phyloP scores from a whole-genome alignment of 768 basidiomycete genomes.

The Cantharellus cinnabarinus region DNA sequence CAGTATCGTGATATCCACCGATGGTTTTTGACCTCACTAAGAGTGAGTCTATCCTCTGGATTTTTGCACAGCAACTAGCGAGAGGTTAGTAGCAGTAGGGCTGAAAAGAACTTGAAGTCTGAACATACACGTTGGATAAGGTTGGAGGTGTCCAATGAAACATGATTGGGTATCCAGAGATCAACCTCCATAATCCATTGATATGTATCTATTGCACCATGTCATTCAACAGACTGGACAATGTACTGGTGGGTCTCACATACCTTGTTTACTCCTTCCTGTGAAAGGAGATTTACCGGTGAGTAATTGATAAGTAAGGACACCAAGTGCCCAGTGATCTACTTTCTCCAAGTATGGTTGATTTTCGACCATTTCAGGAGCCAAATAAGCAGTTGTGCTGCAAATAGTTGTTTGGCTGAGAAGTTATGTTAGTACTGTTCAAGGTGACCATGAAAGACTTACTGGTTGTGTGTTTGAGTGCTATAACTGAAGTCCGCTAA shows the following conservation, averaged over 20 bases:
- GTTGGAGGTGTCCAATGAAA: slow-evolving; percentile 24
- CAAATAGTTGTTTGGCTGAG: slow-evolving; percentile 61
- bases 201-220: no score
- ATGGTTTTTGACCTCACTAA: slow-evolving; percentile 21
- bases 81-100: background rate
- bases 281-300: no score
- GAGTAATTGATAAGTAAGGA: no score
- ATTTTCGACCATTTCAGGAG: slow-evolving; percentile 41
- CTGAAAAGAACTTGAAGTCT: background rate
- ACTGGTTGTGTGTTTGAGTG: slow-evolving; percentile 79
- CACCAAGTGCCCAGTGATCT: no score
- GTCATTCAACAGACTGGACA: no score
- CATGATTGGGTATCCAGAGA: slow-evolving; percentile 19
- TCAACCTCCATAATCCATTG: slow-evolving; percentile 19
- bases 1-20: slow-evolving; percentile 21
- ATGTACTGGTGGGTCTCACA: no score
- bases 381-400: slow-evolving; percentile 89
- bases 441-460: background rate
- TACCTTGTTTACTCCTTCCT: no score
- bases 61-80: slow-evolving; percentile 22
- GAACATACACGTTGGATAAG: slow-evolving; percentile 20
- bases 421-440: background rate
- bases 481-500: slow-evolving; percentile 99
- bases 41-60: slow-evolving; percentile 22
- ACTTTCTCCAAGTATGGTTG: slow-evolving; percentile 23